A percentile compares a stretch with the other conserved stretches of the same genome.
These are phyloP conservation scores for Leptodontidium sp. DNA, from an alignment of 2,329 filamentous ascomycete genomes.

Conservation along the genomic window DNA sequence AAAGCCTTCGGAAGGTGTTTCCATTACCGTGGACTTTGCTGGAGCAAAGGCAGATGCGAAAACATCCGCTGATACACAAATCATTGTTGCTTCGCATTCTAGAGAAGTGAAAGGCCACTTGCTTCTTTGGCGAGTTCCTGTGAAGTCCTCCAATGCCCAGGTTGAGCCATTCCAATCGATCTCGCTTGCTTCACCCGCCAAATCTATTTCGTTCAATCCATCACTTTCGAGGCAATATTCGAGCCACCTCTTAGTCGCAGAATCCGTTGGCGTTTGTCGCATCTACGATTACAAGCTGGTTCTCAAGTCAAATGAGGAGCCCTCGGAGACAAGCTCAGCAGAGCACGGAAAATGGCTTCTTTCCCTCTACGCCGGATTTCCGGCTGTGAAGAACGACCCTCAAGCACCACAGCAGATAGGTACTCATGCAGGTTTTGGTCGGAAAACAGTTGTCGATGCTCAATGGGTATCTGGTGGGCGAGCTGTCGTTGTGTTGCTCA, in stretches of 20 bases:
- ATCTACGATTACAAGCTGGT: slow-evolving; percentile 68
- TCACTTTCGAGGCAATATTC: slow-evolving; percentile 52
- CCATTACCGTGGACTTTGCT: slow-evolving; percentile 55
- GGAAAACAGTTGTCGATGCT: slow-evolving; percentile 69
- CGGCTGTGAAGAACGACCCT: slow-evolving; percentile 36
- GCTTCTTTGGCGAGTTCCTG: slow-evolving; percentile 64
- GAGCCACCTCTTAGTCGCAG: slow-evolving; percentile 65
- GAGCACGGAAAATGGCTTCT: slow-evolving; percentile 70
- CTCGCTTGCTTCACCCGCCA: slow-evolving; percentile 62
- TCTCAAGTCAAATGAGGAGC: slow-evolving; percentile 59
- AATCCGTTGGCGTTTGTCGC: slow-evolving; percentile 63
- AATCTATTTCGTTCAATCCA: slow-evolving; percentile 67
- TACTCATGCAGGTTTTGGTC: slow-evolving; percentile 55
- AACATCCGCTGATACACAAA: slow-evolving; percentile 48
- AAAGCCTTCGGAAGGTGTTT: slow-evolving; percentile 61
- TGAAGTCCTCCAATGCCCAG: slow-evolving; percentile 47
- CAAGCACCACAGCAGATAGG: slow-evolving; percentile 55
- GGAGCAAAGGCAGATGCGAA: slow-evolving; percentile 42
- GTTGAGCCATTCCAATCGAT: slow-evolving; percentile 67
- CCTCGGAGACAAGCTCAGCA: slow-evolving; percentile 51
- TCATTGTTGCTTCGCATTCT: slow-evolving; percentile 68
- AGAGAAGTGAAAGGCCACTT: slow-evolving; percentile 66
- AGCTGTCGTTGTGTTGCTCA: slow-evolving; percentile 64
- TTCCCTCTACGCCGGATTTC: slow-evolving; percentile 60
- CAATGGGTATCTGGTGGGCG: slow-evolving; percentile 68